Evolutionary conservation across 176 grass and related monocot genomes (phyloP), one percentile per base, ranked within the genome.

Genomic region (Aegilops sharonensis): DNA sequence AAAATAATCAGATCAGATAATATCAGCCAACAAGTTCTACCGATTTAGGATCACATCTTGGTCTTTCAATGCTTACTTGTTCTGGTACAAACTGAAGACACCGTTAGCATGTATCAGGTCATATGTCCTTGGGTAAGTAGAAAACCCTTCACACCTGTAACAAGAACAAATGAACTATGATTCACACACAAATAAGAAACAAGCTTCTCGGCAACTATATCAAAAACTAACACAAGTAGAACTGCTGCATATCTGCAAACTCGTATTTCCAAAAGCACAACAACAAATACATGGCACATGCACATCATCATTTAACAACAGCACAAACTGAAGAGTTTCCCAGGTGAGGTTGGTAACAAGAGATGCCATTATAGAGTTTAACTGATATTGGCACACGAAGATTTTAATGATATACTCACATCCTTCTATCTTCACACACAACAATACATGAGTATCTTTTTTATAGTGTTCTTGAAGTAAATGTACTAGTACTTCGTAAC

Each of bases 71-170:
- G 4, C 78, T 94, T 84, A 98, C 95, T 79, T 98, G 77, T 92
- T 83, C 50, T 98, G 12, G 39, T 98, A 98, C 83, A 98, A 78
- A 37, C 85, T 93, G 79, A 98, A 98, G 37, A 98, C 39, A 9
- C 60, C 70, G 50, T 92, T 92, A 67, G 93, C 91, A 92, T 98
- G 95, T 83, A 98, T 90, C 54, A 98, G 85, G 70, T 98, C 93
- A 75, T 98, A 98, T 64, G 95, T 95, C 84, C 95, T 98, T 79
- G 95, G 95, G 80, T 95, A 98, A 68, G 93, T 95, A 69, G 95
- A 98, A 88, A 98, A 98, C 25, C 93, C 95, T 92, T 98, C 95
- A 77, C 95, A 98, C 95, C 95, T 97, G 74, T 56, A 88, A 78
- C 64, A 82, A 81, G 1, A 75, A 80, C 37, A 52, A 90, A 70